phyloP scores from a whole-genome alignment of 1,284 basidiomycete genomes.

The Sutorius eximius region DNA sequence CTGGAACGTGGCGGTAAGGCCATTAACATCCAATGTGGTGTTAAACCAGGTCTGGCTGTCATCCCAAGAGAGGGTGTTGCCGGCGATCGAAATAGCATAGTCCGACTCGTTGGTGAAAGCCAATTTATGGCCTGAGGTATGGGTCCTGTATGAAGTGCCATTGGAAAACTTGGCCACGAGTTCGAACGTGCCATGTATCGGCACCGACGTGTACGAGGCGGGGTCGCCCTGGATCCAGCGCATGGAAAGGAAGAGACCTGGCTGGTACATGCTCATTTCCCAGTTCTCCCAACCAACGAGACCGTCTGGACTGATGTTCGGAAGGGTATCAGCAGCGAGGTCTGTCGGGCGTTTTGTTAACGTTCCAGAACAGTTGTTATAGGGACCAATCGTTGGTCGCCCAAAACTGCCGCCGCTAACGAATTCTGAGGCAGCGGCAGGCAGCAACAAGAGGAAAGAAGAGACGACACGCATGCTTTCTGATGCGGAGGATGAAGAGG shows the following conservation, averaged over 20 bases:
- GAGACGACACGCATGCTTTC: background rate
- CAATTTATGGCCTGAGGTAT: slow-evolving; percentile 3
- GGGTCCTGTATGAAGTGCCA: slow-evolving; percentile 2
- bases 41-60: slow-evolving; percentile 17
- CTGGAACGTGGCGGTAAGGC: slow-evolving; percentile 3
- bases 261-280: slow-evolving; percentile 12
- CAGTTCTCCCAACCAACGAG: slow-evolving; percentile 9
- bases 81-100: slow-evolving; percentile 16
- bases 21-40: slow-evolving; percentile 6
- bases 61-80: slow-evolving; percentile 15
- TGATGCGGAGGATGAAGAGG: background rate
- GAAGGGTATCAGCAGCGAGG: slow-evolving; percentile 12
- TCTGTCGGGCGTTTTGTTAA: background rate
- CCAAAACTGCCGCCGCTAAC: background rate
- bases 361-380: slow-evolving; percentile 1
- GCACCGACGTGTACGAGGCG: background rate
- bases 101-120: slow-evolving; percentile 4
- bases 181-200: slow-evolving; percentile 7
- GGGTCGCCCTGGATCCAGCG: slow-evolving; percentile 15
- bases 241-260: slow-evolving; percentile 8
- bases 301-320: slow-evolving; percentile 9
- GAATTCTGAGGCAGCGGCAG: background rate
- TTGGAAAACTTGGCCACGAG: slow-evolving; percentile 10
- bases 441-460: background rate
- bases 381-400: background rate